Evolutionary conservation across 768 basidiomycete genomes (phyloP).

Genomic region (Suillus variegatus): DNA sequence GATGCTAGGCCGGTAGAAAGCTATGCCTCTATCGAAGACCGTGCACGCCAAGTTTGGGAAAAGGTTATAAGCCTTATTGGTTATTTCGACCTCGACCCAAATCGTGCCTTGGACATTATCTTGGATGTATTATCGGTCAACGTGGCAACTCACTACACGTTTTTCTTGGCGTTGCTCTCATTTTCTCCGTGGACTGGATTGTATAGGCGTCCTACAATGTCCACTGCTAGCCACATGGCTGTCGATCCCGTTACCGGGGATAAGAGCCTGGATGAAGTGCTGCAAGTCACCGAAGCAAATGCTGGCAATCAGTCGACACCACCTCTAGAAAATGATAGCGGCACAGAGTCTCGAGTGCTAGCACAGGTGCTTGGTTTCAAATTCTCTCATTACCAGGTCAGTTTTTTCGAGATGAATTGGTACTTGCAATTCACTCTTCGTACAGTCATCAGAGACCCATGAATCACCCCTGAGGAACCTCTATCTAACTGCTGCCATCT

Average conservation of each 20-base stretch:
- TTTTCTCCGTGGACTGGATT: slow-evolving; percentile 85
- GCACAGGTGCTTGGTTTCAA: slow-evolving; percentile 99
- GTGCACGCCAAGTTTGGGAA: slow-evolving; percentile 75
- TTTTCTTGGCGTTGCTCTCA: slow-evolving; percentile 85
- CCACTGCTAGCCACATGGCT: slow-evolving; percentile 35
- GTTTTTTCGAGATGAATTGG: slow-evolving; percentile 18
- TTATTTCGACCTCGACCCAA: slow-evolving; percentile 96
- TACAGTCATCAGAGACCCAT: slow-evolving; percentile 55
- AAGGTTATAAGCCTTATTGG: slow-evolving; percentile 88
- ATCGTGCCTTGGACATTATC: slow-evolving; percentile 89
- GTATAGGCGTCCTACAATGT: slow-evolving; percentile 33
- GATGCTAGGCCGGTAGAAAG: slow-evolving; percentile 70
- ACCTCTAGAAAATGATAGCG: slow-evolving; percentile 15
- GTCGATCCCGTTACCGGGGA: slow-evolving; percentile 43
- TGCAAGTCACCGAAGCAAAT: slow-evolving; percentile 51
- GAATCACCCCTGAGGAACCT: slow-evolving; percentile 72
- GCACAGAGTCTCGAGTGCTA: slow-evolving; percentile 57
- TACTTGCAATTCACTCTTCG: slow-evolving; percentile 1
- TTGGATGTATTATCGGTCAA: slow-evolving; percentile 88
- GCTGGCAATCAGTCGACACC: slow-evolving; percentile 6
- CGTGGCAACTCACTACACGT: slow-evolving; percentile 78
- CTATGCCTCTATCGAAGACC: slow-evolving; percentile 54
- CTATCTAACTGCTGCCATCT: slow-evolving; percentile 79
- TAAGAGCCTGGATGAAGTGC: slow-evolving; percentile 68
- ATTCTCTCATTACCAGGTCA: slow-evolving; percentile 86